These are phyloP conservation scores for Lentinula detonsa DNA, from an alignment of 768 basidiomycete genomes.

Conservation along the genomic window DNA sequence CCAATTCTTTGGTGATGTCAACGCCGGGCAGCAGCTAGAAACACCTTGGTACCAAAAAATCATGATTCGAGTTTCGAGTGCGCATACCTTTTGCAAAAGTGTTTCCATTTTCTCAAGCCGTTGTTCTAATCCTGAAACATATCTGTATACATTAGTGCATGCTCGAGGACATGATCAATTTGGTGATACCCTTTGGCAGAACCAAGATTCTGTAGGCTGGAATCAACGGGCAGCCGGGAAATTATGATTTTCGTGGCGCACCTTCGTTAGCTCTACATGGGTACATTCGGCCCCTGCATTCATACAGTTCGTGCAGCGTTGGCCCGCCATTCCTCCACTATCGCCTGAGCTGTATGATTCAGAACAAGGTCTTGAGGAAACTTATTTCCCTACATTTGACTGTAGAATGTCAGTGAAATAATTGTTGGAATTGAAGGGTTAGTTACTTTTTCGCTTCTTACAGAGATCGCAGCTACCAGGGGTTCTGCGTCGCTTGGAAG, in stretches of 20 bases:
- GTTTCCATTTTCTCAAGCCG: slow-evolving; percentile 62
- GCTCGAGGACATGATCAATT: neutral
- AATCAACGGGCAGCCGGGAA: neutral
- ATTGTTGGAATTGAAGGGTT: neutral
- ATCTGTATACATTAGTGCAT: slow-evolving; percentile 36
- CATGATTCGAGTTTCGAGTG: neutral
- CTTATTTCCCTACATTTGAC: neutral
- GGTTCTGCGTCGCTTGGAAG: slow-evolving; percentile 36
- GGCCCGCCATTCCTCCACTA: slow-evolving; percentile 59
- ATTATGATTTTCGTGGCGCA: slow-evolving; percentile 21
- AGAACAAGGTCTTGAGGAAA: neutral
- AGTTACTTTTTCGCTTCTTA: neutral
- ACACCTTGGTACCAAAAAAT: neutral
- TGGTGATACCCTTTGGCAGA: slow-evolving; percentile 50
- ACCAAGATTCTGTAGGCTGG: slow-evolving; percentile 40
- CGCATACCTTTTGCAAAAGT: slow-evolving; percentile 44
- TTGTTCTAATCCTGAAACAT: slow-evolving; percentile 56
- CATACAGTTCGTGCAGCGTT: slow-evolving; percentile 59
- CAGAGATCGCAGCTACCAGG: neutral
- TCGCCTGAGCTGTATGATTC: slow-evolving; percentile 42
- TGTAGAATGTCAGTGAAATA: neutral
- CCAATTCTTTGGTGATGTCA: slow-evolving; percentile 57
- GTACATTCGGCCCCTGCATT: slow-evolving; percentile 57
- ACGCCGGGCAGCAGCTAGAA: slow-evolving; percentile 49
- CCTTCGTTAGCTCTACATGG: slow-evolving; percentile 66